Conservation (phyloP, 148 eudicot species). For the Amaranthus cruentus region DNA sequence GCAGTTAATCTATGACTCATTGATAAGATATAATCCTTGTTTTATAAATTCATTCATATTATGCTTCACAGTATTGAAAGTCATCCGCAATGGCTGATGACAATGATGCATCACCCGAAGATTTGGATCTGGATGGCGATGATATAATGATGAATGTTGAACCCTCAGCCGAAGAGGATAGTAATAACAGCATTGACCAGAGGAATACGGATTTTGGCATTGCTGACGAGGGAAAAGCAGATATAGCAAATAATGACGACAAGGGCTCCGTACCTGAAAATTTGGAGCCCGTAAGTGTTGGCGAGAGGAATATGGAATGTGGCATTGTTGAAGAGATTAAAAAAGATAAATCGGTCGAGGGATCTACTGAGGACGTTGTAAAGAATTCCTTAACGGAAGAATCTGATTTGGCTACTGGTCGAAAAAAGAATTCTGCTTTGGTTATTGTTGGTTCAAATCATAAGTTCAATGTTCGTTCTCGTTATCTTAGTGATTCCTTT, state of each 20-base stretch:
- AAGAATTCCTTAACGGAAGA: conserved; percentile 11
- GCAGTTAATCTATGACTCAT: background rate
- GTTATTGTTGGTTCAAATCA: conserved; percentile 25
- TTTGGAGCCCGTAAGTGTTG: too few species aligned
- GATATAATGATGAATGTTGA: background rate
- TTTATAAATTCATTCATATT: background rate
- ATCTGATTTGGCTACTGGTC: conserved; percentile 9
- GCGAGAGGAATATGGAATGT: background rate
- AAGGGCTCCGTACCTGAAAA: too few species aligned
- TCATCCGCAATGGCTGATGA: conserved; percentile 22
- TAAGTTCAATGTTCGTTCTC: conserved; percentile 37
- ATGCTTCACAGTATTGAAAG: conserved; percentile 17
- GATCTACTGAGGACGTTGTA: conserved; percentile 16
- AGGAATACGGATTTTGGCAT: background rate
- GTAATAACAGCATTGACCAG: conserved; percentile 10
- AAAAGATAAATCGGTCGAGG: conserved; percentile 7
- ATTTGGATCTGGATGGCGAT: conserved; percentile 13
- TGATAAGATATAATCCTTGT: background rate
- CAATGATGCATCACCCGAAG: conserved; percentile 11
- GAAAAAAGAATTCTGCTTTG: conserved; percentile 25
- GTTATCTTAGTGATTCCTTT: conserved; percentile 49
- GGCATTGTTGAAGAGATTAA: conserved; percentile 5
- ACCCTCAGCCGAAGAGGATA: conserved; percentile 1
- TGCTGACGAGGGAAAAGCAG: conserved; percentile 6
- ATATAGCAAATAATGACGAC: background rate